phyloP scores from a whole-genome alignment of 2,329 filamentous ascomycete genomes.

The Talaromyces funiculosus region DNA sequence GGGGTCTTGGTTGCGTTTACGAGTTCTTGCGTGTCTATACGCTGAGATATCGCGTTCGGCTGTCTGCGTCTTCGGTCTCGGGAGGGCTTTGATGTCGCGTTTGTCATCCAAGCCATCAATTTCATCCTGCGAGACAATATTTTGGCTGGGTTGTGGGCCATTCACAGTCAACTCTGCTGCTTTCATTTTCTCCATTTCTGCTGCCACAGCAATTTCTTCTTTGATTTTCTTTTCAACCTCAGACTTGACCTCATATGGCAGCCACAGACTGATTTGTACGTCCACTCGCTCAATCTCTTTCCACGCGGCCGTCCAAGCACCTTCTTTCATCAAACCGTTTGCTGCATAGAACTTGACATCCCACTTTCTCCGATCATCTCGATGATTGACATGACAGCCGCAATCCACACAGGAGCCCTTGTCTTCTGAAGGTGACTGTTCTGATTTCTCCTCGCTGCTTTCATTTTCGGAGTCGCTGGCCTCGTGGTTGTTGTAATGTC shows the following conservation, averaged over 20 bases:
- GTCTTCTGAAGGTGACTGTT: conserved; percentile 25
- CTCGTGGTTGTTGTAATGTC: conserved; percentile 47
- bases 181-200: conserved; percentile 18
- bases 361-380: conserved; percentile 49
- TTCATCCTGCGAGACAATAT: conserved; percentile 3
- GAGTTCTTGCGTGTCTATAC: neutral
- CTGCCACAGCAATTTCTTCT: conserved; percentile 29
- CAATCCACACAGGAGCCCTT: conserved; percentile 48
- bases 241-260: conserved; percentile 48
- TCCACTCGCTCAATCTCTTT: conserved; percentile 98
- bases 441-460: conserved; percentile 25
- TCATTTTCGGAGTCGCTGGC: conserved; percentile 7
- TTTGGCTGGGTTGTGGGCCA: neutral
- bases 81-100: conserved; percentile 14
- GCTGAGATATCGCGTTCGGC: neutral
- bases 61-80: neutral
- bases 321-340: conserved; percentile 86
- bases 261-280: conserved; percentile 75
- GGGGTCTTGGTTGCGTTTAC: conserved; percentile 33
- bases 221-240: conserved; percentile 43
- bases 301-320: conserved; percentile 92
- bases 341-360: conserved; percentile 84
- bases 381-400: conserved; percentile 42
- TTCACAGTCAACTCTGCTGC: neutral
- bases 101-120: conserved; percentile 10